Percentiles rank a stretch among this genome's conserved stretches.
These are phyloP conservation scores for Halteria grandinella DNA, from an alignment of 73 alveolate genomes.

Conservation along the genomic window DNA sequence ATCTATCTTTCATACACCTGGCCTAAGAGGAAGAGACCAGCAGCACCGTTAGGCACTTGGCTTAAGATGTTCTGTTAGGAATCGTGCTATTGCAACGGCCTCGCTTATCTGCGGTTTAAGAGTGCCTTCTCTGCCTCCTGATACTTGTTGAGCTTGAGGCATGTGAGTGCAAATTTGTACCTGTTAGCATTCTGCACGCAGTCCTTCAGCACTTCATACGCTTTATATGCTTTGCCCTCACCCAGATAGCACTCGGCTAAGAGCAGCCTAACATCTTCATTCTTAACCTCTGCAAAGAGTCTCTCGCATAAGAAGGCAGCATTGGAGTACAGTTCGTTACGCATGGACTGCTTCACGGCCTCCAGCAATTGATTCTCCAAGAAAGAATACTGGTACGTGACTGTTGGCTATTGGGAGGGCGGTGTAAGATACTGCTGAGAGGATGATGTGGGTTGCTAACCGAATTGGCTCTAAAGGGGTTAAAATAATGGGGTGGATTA, in stretches of 20 bases:
- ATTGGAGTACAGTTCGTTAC: conserved; percentile 76
- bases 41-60: conserved; percentile 95
- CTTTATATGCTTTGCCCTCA: conserved; percentile 88
- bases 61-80: conserved; percentile 55
- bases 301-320: conserved; percentile 80
- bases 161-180: conserved; percentile 87
- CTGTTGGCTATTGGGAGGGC: too few species aligned
- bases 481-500: too few species aligned
- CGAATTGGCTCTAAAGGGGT: too few species aligned
- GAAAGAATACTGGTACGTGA: too few species aligned
- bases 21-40: conserved; percentile 89
- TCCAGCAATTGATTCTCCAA: conserved; percentile 64
- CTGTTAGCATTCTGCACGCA: conserved; percentile 83
- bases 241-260: conserved; percentile 93
- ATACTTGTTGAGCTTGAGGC: conserved; percentile 82
- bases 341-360: conserved; percentile 65
- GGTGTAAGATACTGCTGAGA: too few species aligned
- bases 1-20: conserved; percentile 78
- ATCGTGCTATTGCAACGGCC: conserved; percentile 4
- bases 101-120: conserved; percentile 59
- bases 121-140: conserved; percentile 93
- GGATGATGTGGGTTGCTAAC: too few species aligned
- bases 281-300: conserved; percentile 65
- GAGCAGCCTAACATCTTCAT: conserved; percentile 88
- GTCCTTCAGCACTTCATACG: conserved; percentile 90